Conservation (phyloP, 73 alveolate species). For the Paramecium sexaurelia region DNA sequence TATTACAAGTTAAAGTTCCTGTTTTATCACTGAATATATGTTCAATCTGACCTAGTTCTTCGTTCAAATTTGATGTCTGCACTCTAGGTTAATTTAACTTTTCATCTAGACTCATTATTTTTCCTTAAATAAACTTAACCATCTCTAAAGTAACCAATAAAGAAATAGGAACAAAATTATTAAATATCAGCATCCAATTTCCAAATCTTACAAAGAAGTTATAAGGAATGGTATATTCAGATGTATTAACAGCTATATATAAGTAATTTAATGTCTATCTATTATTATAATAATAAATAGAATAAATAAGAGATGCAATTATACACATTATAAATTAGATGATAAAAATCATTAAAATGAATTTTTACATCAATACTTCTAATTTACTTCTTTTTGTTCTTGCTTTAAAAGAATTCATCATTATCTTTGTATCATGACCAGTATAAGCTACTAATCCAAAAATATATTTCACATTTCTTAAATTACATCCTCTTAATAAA, state of each 20-base stretch:
- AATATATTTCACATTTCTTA: conserved; percentile 86
- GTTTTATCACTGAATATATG: conserved; percentile 81
- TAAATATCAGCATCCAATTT: conserved; percentile 86
- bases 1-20: conserved; percentile 81
- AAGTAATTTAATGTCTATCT: neutral
- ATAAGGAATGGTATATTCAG: conserved; percentile 45
- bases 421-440: conserved; percentile 93
- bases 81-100: conserved; percentile 65
- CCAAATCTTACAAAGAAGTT: conserved; percentile 84
- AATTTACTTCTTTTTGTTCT: conserved; percentile 57
- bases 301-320: conserved; percentile 40
- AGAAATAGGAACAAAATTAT: conserved; percentile 96
- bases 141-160: conserved; percentile 96
- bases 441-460: conserved; percentile 87
- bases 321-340: conserved; percentile 49
- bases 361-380: conserved; percentile 59
- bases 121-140: conserved; percentile 95
- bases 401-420: conserved; percentile 80
- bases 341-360: conserved; percentile 39
- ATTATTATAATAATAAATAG: neutral
- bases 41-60: conserved; percentile 77
- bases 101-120: conserved; percentile 88
- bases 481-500: conserved; percentile 89
- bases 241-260: neutral
- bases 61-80: conserved; percentile 68